Evolutionary conservation across 1,139 yeast species (phyloP), one percentile per base, ranked within the genome.

Genomic region (Geotrichum fermentans): DNA sequence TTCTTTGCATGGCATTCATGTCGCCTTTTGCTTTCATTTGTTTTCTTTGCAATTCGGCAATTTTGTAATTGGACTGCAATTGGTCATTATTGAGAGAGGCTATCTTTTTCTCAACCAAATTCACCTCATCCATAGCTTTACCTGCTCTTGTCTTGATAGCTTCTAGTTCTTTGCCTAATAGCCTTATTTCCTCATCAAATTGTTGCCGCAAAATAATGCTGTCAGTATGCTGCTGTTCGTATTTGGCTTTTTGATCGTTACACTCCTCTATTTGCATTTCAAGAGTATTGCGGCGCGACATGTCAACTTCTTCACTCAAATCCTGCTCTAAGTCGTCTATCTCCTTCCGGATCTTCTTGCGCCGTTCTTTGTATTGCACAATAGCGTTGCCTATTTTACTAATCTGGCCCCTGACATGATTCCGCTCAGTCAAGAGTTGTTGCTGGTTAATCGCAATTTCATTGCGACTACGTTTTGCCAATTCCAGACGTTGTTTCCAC

Each of bases 281-380:
- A 18, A 50, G 24, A 2, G 40, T 16, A 2, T 21, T 36, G 11
- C 39, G 39, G 14, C 40, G 33, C 6, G 49, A 17, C 17, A 36
- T 39, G 20, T 50, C 53, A 17, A 47, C 36, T 37, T 50, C 53
- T 40, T 47, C 51, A 13, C 39, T 21, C 3, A 50, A 36, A 8
- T 47, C 40, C 3, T 44, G 50, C n/a, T 60, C 53, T 8, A 68
- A 39, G 11, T 58, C 66, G 4, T 56, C 58, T 16, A 68, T 39
- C 29, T 62, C 58, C 28, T 49, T 55, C 14, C 43, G 49, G 16
- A 47, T 22, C 52, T 40, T 38, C 30, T 45, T 45, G 10, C 38
- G 45, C 30, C 43, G 38, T 6, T 47, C 37, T 20, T 37, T 17
- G 36, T 43, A 35, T 4, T 28, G 16, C 4, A 18, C 22, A 17